Evolutionary conservation across 352 stramenopile genomes (phyloP).

Genomic region (Peronosclerospora sorghi): DNA sequence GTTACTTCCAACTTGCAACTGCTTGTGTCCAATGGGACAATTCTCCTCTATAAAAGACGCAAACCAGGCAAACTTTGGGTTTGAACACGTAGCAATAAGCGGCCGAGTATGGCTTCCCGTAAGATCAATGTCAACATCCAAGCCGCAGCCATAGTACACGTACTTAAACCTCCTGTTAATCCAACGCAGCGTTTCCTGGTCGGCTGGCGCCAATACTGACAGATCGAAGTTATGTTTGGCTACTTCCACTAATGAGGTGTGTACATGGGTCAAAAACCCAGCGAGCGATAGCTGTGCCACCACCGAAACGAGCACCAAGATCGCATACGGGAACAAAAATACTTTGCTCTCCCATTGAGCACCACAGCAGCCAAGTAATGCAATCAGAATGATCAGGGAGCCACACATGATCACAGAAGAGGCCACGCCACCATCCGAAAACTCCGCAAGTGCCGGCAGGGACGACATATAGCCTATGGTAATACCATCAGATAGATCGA

Average conservation of each 20-base stretch:
- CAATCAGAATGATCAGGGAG: slow-evolving; percentile 66
- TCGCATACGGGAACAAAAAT: slow-evolving; percentile 77
- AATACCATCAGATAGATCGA: slow-evolving; percentile 3
- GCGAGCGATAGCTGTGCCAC: slow-evolving; percentile 67
- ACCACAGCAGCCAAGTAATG: slow-evolving; percentile 64
- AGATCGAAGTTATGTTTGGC: slow-evolving; percentile 62
- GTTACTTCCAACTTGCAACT: slow-evolving; percentile 42
- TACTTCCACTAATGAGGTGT: slow-evolving; percentile 56
- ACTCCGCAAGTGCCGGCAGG: slow-evolving; percentile 66
- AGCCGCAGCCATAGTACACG: slow-evolving; percentile 61
- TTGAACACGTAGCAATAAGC: slow-evolving; percentile 42
- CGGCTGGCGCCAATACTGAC: slow-evolving; percentile 32
- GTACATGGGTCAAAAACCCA: slow-evolving; percentile 72
- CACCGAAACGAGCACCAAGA: slow-evolving; percentile 66
- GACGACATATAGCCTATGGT: slow-evolving; percentile 67
- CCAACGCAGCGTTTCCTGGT: slow-evolving; percentile 58
- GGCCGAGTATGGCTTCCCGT: slow-evolving; percentile 21
- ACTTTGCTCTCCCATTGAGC: slow-evolving; percentile 82
- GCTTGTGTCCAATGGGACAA: slow-evolving; percentile 44
- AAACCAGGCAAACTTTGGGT: slow-evolving; percentile 61
- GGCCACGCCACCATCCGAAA: slow-evolving; percentile 67
- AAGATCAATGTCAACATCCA: slow-evolving; percentile 53
- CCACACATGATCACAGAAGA: slow-evolving; percentile 74
- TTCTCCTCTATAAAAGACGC: slow-evolving; percentile 58
- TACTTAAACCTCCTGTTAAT: slow-evolving; percentile 72